Evolutionary conservation across 441 rosid species (phyloP), one percentile per base, ranked within the genome.

Genomic region (Populus trichocarpa): DNA sequence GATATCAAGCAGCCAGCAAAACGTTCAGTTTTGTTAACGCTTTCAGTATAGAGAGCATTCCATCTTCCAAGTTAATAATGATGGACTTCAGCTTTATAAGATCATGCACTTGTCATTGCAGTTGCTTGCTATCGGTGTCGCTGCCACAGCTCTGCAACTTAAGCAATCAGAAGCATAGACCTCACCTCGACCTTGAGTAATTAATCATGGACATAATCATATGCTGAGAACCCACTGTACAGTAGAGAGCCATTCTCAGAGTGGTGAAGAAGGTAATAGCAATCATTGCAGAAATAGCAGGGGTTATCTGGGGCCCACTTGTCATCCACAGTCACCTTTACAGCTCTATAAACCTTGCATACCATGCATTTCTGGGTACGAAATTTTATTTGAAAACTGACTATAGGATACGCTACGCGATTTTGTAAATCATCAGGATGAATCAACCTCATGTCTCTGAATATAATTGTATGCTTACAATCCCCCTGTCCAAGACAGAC

Each of bases 361-460:
- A 92, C 86, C n/a, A 67, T 40, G 83, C 99, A 96, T 87, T 96
- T 96, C 82, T 83, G 83, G 18, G 72, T 59, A 16, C 89, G 88
- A 18, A 35, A 57, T 80, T 93, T 96, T 5, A 75, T 46, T 69
- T 85, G 91, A 72, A 85, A 93, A 57, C 77, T 70, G 42, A 84
- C 70, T 70, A 89, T 81, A 0, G 98, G 98, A 89, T 93, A 93
- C 75, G 90, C 92, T 22, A 86, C 84, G 57, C 88, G 88, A 68
- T 82, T 89, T 67, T 88, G 90, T 46, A 88, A 79, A 77, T 94
- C 97, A 26, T 92, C 97, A 0, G 89, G 90, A 80, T 94, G 94
- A 76, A 86, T 84, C 87, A 89, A 75, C 83, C 98, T 92, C 96
- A 90, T 90, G 87, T 96, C 98, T 35, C 93, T 78, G 63, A 96